Conservation (phyloP, 768 basidiomycete genomes). For the Kwoniella mangroviensis region DNA sequence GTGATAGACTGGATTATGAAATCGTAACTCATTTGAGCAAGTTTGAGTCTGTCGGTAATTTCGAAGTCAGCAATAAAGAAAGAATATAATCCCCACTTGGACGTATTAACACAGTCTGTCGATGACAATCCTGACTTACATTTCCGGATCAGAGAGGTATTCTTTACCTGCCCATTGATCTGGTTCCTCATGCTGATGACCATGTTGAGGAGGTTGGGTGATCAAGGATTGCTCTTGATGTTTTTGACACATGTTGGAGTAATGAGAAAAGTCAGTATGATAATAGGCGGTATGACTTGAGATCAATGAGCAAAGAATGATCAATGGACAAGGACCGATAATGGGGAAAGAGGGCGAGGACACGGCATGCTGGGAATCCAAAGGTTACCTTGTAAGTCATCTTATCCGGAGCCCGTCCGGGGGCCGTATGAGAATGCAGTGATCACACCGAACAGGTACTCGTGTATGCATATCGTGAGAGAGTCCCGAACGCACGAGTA, state of each 20-base stretch:
- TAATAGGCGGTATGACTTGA: too few relatives aligned
- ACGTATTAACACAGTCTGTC: too few relatives aligned
- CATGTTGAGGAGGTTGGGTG: slow-evolving; percentile 20
- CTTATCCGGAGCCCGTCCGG: background rate
- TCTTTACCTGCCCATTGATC: slow-evolving; percentile 33
- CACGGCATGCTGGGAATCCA: too few relatives aligned
- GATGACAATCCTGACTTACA: slow-evolving; percentile 24
- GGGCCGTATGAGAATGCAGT: background rate
- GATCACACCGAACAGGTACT: background rate
- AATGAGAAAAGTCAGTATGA: too few relatives aligned
- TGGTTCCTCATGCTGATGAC: slow-evolving; percentile 14
- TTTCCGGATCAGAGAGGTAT: slow-evolving; percentile 29
- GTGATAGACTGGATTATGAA: slow-evolving; percentile 28
- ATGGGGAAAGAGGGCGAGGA: too few relatives aligned
- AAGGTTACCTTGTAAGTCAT: background rate
- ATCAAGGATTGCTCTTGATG: slow-evolving; percentile 10
- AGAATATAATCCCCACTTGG: too few relatives aligned
- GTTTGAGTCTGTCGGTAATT: slow-evolving; percentile 21
- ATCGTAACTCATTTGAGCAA: slow-evolving; percentile 26
- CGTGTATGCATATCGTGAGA: too few relatives aligned
- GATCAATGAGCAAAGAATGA: too few relatives aligned
- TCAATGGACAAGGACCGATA: too few relatives aligned
- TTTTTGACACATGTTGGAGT: background rate
- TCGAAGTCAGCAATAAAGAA: background rate
- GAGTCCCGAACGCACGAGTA: background rate